These are phyloP conservation scores for Hyphopichia khmerensis DNA, from an alignment of 1,139 yeast species.

Conservation along the genomic window DNA sequence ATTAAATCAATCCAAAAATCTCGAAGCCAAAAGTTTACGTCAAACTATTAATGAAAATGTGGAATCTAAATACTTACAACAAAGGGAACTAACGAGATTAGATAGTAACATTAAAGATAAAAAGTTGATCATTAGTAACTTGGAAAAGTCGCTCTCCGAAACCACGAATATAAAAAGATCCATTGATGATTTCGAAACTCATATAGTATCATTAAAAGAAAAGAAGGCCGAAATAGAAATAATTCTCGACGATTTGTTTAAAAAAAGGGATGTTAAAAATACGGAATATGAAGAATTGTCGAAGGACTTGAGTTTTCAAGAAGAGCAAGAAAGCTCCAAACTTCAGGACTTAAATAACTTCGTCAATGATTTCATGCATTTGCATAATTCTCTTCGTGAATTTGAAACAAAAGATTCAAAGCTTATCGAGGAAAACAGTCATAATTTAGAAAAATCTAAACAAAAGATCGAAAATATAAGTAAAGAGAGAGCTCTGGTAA, in stretches of 20 bases:
- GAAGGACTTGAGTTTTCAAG: slow-evolving; percentile 13
- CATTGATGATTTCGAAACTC: slow-evolving; percentile 17
- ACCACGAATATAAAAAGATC: slow-evolving; percentile 18
- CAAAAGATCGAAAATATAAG: slow-evolving; percentile 6
- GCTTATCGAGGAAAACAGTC: slow-evolving; percentile 33
- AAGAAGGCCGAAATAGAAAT: slow-evolving; percentile 14
- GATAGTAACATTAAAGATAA: slow-evolving; percentile 59
- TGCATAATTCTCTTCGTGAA: slow-evolving; percentile 12
- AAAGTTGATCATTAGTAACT: slow-evolving; percentile 51
- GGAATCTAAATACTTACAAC: slow-evolving; percentile 50
- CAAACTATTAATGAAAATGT: slow-evolving; percentile 39
- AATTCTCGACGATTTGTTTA: slow-evolving; percentile 6
- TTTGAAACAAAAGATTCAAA: slow-evolving; percentile 21
- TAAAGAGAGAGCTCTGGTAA: slow-evolving; percentile 4
- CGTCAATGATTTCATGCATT: slow-evolving; percentile 6
- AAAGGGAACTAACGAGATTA: slow-evolving; percentile 48
- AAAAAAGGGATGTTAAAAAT: background rate
- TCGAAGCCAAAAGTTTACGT: slow-evolving; percentile 47
- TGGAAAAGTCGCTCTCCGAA: slow-evolving; percentile 52
- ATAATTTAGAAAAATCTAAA: slow-evolving; percentile 23
- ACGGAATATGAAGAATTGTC: slow-evolving; percentile 9
- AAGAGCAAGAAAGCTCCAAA: slow-evolving; percentile 16
- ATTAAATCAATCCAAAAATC: slow-evolving; percentile 41
- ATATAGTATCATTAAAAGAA: slow-evolving; percentile 10
- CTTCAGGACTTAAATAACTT: slow-evolving; percentile 5